Percentiles rank a stretch among this genome's conserved stretches.
phyloP scores from a whole-genome alignment of 2,329 filamentous ascomycete genomes.

The Aspergillus ruber region DNA sequence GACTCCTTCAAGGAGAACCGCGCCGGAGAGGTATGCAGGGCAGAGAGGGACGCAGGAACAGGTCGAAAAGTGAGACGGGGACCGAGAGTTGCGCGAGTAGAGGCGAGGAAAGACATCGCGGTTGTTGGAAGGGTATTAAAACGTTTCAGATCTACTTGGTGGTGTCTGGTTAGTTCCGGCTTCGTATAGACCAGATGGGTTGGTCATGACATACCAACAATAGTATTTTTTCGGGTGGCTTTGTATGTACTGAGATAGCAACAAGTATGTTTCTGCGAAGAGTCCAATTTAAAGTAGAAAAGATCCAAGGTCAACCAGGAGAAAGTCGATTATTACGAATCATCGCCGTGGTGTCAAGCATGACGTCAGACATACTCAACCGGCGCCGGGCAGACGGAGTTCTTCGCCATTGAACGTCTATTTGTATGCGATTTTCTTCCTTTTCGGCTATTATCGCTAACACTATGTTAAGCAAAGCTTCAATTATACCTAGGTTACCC shows the following conservation, averaged over 20 bases:
- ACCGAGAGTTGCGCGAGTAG: slow-evolving; percentile 16
- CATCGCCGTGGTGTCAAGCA: neutral
- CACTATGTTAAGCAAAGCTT: too few species aligned
- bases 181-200: too few species aligned
- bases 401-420: neutral
- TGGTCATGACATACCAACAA: neutral
- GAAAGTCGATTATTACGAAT: neutral
- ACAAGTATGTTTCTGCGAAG: neutral
- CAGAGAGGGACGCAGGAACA: slow-evolving; percentile 8
- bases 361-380: neutral
- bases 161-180: too few species aligned
- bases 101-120: slow-evolving; percentile 32
- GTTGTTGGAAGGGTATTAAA: neutral
- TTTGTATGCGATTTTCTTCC: too few species aligned
- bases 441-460: too few species aligned
- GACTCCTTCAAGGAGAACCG: slow-evolving; percentile 27
- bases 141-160: too few species aligned
- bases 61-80: slow-evolving; percentile 18
- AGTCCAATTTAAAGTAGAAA: neutral
- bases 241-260: neutral
- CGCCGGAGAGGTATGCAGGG: slow-evolving; percentile 24
- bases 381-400: neutral
- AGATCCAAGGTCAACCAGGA: neutral
- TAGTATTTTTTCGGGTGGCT: neutral
- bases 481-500: too few species aligned